phyloP scores from a whole-genome alignment of 2,329 filamentous ascomycete genomes.

The Stemphylium vesicarium region DNA sequence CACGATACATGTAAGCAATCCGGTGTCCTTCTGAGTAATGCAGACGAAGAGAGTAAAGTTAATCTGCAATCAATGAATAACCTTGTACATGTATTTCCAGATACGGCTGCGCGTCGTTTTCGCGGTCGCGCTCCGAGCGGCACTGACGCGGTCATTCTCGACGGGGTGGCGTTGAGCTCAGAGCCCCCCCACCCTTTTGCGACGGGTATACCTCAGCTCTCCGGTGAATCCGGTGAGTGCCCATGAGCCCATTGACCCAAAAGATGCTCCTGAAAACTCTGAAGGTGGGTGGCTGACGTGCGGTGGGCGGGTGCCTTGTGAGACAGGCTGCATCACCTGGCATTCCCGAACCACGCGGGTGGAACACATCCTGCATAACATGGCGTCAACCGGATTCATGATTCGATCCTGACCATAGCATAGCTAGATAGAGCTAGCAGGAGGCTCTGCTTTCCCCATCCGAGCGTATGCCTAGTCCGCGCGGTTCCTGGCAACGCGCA shows the following conservation, averaged over 20 bases:
- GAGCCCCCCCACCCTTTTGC: slow-evolving; percentile 6
- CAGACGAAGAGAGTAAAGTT: slow-evolving; percentile 23
- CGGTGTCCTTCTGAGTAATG: slow-evolving; percentile 4
- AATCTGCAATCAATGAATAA: slow-evolving; percentile 29
- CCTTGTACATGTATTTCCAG: slow-evolving; percentile 19
- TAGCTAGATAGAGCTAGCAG: slow-evolving; percentile 24
- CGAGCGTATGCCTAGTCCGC: slow-evolving; percentile 33
- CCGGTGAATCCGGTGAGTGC: slow-evolving; percentile 17
- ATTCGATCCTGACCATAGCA: slow-evolving; percentile 22
- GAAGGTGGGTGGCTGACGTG: slow-evolving; percentile 29
- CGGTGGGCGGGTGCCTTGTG: slow-evolving; percentile 22
- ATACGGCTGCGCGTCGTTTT: slow-evolving; percentile 6
- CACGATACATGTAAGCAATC: neutral
- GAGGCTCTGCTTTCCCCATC: slow-evolving; percentile 47
- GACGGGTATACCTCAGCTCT: slow-evolving; percentile 19
- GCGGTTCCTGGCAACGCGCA: slow-evolving; percentile 33
- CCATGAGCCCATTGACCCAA: slow-evolving; percentile 6
- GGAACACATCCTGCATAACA: slow-evolving; percentile 27
- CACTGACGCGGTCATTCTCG: slow-evolving; percentile 16
- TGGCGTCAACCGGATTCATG: slow-evolving; percentile 30
- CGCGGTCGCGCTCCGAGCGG: slow-evolving; percentile 29
- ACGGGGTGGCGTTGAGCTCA: slow-evolving; percentile 20
- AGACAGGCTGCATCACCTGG: slow-evolving; percentile 40
- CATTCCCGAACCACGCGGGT: slow-evolving; percentile 36
- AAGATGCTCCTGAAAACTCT: slow-evolving; percentile 24